A percentile compares a stretch with the other conserved stretches of the same genome.
phyloP scores from a whole-genome alignment of 768 basidiomycete species.

The Russula vinacea region DNA sequence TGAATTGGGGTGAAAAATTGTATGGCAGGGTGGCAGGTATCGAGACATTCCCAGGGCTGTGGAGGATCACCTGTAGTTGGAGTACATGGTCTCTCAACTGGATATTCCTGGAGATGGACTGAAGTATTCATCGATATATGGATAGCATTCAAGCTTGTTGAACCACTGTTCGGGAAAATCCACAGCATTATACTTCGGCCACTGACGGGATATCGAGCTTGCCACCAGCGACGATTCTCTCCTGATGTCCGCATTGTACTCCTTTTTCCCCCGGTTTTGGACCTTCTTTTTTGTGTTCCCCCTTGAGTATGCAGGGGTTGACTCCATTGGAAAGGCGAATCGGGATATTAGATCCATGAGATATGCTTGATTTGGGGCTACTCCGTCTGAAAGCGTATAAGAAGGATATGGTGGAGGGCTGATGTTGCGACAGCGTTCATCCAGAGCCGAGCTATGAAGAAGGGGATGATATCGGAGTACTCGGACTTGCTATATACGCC shows the following conservation, averaged over 20 bases:
- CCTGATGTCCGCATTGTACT: not conserved
- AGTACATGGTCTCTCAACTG: constrained; percentile 1
- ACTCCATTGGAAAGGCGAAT: not conserved
- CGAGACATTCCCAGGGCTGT: not conserved
- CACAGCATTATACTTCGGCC: not conserved
- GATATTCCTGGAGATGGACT: constrained; percentile 7
- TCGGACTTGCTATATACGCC: constrained; percentile 9
- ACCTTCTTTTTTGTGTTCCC: no score
- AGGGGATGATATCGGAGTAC: not conserved
- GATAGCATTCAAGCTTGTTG: not conserved
- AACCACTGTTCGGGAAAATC: constrained; percentile 1
- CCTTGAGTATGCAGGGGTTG: not conserved
- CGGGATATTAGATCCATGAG: not conserved
- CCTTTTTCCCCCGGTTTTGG: not conserved
- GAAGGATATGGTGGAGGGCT: not conserved
- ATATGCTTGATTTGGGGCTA: not conserved
- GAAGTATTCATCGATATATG: not conserved
- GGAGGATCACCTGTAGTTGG: not conserved
- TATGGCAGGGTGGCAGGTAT: not conserved
- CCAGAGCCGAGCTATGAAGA: constrained; percentile 1
- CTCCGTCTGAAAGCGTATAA: constrained; percentile 12
- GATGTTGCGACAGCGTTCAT: not conserved
- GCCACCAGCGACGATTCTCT: not conserved
- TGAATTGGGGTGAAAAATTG: not conserved
- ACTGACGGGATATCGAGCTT: not conserved